phyloP scores from a whole-genome alignment of 306 rosid species.

The Abrus pulchellus region DNA sequence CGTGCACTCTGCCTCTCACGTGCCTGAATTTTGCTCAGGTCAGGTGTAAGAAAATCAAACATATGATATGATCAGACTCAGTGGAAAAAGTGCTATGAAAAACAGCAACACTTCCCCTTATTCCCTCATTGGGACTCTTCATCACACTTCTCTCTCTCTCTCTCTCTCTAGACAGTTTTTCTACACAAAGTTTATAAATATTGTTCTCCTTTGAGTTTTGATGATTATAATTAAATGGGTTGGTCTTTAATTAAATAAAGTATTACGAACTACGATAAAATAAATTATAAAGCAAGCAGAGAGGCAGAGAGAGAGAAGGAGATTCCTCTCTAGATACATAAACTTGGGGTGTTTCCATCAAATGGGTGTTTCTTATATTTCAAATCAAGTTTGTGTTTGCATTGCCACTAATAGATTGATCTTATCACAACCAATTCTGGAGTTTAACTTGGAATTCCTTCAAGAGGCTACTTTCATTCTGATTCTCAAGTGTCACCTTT shows the following conservation, averaged over 20 bases:
- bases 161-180: constrained; percentile 40
- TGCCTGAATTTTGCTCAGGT: constrained; percentile 50
- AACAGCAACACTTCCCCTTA: constrained; percentile 66
- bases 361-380: constrained; percentile 44
- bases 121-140: constrained; percentile 76
- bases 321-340: constrained; percentile 49
- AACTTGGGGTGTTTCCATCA: not conserved
- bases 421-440: constrained; percentile 37
- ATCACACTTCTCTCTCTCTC: constrained; percentile 42
- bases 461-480: constrained; percentile 23
- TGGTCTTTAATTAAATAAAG: constrained; percentile 45
- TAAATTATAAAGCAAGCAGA: constrained; percentile 47
- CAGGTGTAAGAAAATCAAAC: constrained; percentile 49
- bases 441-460: constrained; percentile 24
- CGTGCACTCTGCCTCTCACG: constrained; percentile 64
- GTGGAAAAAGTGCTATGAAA: constrained; percentile 48
- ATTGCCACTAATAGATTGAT: constrained; percentile 36
- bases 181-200: constrained; percentile 1
- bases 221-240: constrained; percentile 17
- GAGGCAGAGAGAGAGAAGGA: constrained; percentile 49
- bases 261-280: constrained; percentile 54
- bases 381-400: constrained; percentile 50
- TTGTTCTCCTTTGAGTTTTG: constrained; percentile 14
- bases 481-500: constrained; percentile 24
- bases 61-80: constrained; percentile 30